A percentile compares a stretch with the other conserved stretches of the same genome.
Conservation (phyloP, 2,329 filamentous ascomycete genomes). For the Mycocentrospora acerina region DNA sequence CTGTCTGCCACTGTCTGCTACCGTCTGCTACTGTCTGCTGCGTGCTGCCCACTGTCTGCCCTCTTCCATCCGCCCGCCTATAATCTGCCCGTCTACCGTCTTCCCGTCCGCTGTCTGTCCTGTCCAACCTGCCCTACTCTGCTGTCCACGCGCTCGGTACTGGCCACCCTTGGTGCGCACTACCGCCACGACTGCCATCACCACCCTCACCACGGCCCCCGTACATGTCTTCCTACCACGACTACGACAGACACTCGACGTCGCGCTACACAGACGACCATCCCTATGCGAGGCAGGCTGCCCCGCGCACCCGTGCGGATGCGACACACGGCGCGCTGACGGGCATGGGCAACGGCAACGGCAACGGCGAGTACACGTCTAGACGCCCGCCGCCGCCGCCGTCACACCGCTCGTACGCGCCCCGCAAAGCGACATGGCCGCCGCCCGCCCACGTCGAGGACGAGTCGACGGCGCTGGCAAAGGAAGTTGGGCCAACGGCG, state of each 20-base stretch:
- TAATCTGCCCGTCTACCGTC: too few relatives aligned
- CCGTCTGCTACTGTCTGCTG: too few relatives aligned
- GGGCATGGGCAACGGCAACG: too few relatives aligned
- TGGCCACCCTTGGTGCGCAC: constrained; percentile 6
- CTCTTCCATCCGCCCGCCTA: too few relatives aligned
- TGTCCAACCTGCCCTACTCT: too few relatives aligned
- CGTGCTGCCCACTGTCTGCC: too few relatives aligned
- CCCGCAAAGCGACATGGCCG: constrained; percentile 47
- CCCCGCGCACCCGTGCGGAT: constrained; percentile 13
- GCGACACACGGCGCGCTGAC: constrained; percentile 35
- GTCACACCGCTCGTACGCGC: too few relatives aligned
- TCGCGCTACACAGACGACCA: constrained; percentile 25
- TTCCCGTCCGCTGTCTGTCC: too few relatives aligned
- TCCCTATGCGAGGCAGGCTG: constrained; percentile 3
- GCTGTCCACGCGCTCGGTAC: background rate
- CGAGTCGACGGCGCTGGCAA: constrained; percentile 62
- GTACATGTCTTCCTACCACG: constrained; percentile 26
- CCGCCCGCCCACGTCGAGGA: constrained; percentile 70
- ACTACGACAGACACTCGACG: constrained; percentile 28
- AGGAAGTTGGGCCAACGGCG: constrained; percentile 55
- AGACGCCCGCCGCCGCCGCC: background rate
- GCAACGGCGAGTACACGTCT: constrained; percentile 18
- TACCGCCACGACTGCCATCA: constrained; percentile 1
- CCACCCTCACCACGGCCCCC: constrained; percentile 8
- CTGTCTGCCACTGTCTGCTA: too few relatives aligned